These are phyloP conservation scores for Endotrypanum monterogeii DNA, from an alignment of 208 protist genomes.

Conservation along the genomic window DNA sequence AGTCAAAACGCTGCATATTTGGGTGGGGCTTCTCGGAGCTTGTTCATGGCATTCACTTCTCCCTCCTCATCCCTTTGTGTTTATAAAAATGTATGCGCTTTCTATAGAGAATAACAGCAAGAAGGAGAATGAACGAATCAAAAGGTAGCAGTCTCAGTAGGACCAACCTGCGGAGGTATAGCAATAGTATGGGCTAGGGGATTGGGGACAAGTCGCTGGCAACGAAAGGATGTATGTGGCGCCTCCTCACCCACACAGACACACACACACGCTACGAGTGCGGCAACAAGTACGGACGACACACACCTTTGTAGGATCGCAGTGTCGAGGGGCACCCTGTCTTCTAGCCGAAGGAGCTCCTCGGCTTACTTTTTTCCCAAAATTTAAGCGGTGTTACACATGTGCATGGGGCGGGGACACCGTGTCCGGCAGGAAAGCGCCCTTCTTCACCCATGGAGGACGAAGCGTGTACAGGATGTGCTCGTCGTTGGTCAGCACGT, in stretches of 20 bases:
- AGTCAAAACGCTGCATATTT: background rate
- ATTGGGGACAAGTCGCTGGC: background rate
- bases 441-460: constrained; percentile 83
- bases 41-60: too few species aligned
- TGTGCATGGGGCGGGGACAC: constrained; percentile 38
- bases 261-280: background rate
- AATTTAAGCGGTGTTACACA: background rate
- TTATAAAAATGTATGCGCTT: too few species aligned
- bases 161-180: background rate
- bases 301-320: too few species aligned
- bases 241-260: too few species aligned
- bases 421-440: constrained; percentile 64
- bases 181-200: background rate
- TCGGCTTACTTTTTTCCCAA: background rate
- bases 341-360: background rate
- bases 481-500: constrained; percentile 81
- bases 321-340: too few species aligned
- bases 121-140: background rate
- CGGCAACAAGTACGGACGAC: too few species aligned
- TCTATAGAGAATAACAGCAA: background rate
- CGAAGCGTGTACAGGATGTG: constrained; percentile 88
- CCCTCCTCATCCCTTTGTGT: too few species aligned
- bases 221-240: too few species aligned
- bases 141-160: background rate
- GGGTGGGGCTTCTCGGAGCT: background rate